Conservation (phyloP, 768 basidiomycete genomes). For the Collybiopsis luxurians region DNA sequence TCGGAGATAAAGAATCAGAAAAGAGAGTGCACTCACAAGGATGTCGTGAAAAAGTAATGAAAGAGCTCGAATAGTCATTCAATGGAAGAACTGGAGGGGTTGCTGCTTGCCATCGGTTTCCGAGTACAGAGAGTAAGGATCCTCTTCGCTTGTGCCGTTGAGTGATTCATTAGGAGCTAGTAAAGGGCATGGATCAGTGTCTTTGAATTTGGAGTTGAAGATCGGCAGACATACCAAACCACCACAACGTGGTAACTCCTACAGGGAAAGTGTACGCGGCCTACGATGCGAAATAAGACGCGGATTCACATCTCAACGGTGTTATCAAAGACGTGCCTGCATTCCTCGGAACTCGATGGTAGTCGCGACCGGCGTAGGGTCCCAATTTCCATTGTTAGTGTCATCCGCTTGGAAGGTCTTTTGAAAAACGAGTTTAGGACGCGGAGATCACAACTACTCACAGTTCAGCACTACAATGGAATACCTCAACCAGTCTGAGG, state of each 20-base stretch:
- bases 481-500: constrained; percentile 61
- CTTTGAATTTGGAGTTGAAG: too few species aligned
- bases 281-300: constrained; percentile 21
- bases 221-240: constrained; percentile 10
- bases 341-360: constrained; percentile 65
- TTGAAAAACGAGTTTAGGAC: constrained; percentile 2
- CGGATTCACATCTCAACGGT: not conserved
- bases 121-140: constrained; percentile 1
- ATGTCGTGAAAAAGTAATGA: too few species aligned
- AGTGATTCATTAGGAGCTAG: not conserved
- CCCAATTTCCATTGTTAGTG: constrained; percentile 45
- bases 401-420: constrained; percentile 41
- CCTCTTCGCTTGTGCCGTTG: not conserved
- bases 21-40: too few species aligned
- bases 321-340: constrained; percentile 39
- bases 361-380: constrained; percentile 49
- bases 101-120: constrained; percentile 7
- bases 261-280: constrained; percentile 78
- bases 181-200: not conserved
- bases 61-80: too few species aligned
- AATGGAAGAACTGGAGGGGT: not conserved
- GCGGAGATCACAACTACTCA: constrained; percentile 22
- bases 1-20: too few species aligned
- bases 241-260: constrained; percentile 59
- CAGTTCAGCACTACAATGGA: constrained; percentile 75